phyloP scores from a whole-genome alignment of 2,329 filamentous ascomycete genomes.

The Clonostachys solani region DNA sequence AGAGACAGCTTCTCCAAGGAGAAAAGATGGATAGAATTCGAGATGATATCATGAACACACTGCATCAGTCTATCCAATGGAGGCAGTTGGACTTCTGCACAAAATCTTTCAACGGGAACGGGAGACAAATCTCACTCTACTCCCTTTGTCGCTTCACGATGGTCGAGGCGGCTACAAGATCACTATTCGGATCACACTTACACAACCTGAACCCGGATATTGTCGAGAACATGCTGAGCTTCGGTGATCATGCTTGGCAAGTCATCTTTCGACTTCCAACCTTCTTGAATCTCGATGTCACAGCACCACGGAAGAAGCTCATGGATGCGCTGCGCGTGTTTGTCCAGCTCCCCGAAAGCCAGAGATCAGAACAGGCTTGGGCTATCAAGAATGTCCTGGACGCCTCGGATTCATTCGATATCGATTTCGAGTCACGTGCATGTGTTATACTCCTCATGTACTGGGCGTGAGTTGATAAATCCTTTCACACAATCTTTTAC shows the following conservation, averaged over 20 bases:
- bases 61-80: not conserved
- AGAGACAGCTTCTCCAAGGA: not conserved
- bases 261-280: not conserved
- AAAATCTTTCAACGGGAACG: no score
- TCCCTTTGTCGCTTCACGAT: constrained; percentile 1
- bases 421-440: not conserved
- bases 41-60: not conserved
- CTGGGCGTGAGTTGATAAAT: not conserved
- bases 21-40: constrained; percentile 2
- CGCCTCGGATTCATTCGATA: not conserved
- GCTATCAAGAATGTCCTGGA: not conserved
- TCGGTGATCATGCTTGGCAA: not conserved
- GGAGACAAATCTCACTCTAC: not conserved
- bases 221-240: not conserved
- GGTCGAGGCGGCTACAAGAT: constrained; percentile 4
- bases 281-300: not conserved
- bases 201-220: constrained; percentile 1
- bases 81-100: constrained; percentile 5
- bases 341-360: not conserved
- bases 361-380: not conserved
- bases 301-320: not conserved
- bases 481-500: not conserved
- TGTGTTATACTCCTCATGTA: not conserved
- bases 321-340: not conserved
- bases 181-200: constrained; percentile 2